These are phyloP conservation scores for Daldinia concentrica DNA, from an alignment of 495 filamentous ascomycete species.

Conservation along the genomic window DNA sequence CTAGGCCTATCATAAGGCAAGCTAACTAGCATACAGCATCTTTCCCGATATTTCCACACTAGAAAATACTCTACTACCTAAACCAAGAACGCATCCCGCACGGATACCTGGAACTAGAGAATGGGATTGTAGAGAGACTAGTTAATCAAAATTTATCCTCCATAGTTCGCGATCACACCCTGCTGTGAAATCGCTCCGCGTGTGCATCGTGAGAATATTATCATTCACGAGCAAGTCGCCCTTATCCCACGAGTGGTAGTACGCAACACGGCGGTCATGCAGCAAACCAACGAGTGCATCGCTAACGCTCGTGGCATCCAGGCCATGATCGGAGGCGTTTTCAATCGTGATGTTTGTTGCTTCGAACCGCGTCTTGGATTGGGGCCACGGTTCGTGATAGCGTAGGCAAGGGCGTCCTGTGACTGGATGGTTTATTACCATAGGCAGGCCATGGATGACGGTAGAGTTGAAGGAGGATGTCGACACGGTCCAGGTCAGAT, in stretches of 20 bases:
- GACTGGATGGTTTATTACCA: constrained; percentile 60
- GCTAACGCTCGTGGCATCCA: constrained; percentile 26
- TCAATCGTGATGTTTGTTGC: constrained; percentile 58
- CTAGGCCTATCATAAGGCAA: no score
- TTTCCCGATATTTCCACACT: no score
- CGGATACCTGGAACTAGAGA: neutral
- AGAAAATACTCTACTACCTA: neutral
- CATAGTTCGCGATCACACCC: constrained; percentile 29
- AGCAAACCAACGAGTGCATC: constrained; percentile 47
- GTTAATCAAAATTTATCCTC: constrained; percentile 35
- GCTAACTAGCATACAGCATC: no score
- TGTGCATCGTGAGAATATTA: constrained; percentile 63
- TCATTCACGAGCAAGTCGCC: constrained; percentile 66
- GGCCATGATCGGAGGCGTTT: constrained; percentile 37
- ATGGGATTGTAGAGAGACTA: neutral
- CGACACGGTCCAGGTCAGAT: constrained; percentile 55
- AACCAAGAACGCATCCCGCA: neutral
- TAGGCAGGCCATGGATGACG: constrained; percentile 52
- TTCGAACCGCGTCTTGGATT: constrained; percentile 58
- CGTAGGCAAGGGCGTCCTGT: constrained; percentile 58
- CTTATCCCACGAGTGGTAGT: constrained; percentile 60
- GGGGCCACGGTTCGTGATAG: constrained; percentile 65
- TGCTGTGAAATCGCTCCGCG: constrained; percentile 55
- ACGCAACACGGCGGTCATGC: constrained; percentile 61
- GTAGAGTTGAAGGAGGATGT: constrained; percentile 54